Evolutionary conservation across 371 early-diverging fungal genomes (phyloP).

Genomic region (Mortierella sp.): DNA sequence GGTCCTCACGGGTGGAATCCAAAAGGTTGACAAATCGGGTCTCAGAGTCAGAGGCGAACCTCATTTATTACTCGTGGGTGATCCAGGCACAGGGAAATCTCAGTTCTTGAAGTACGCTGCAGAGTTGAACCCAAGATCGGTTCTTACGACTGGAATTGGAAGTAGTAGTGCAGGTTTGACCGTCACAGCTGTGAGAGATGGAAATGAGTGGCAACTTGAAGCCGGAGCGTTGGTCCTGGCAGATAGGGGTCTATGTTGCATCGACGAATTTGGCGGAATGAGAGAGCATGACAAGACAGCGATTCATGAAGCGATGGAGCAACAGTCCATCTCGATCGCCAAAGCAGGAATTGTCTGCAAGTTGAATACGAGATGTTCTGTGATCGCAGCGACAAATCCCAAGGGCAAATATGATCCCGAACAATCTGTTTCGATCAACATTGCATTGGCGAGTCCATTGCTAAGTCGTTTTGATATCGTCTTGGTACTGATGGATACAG

Average conservation of each 20-base stretch:
- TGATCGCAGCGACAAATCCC: slow-evolving; percentile 86
- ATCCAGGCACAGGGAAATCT: slow-evolving; percentile 90
- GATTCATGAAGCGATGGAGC: slow-evolving; percentile 91
- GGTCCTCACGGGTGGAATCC: slow-evolving; percentile 72
- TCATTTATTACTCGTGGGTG: slow-evolving; percentile 85
- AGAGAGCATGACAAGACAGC: slow-evolving; percentile 77
- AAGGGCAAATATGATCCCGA: slow-evolving; percentile 75
- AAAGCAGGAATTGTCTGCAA: slow-evolving; percentile 88
- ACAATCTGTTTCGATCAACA: slow-evolving; percentile 70
- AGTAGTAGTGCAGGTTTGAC: slow-evolving; percentile 87
- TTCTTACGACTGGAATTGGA: slow-evolving; percentile 86
- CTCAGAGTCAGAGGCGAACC: slow-evolving; percentile 80
- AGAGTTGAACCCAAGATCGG: slow-evolving; percentile 68
- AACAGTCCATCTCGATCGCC: slow-evolving; percentile 74
- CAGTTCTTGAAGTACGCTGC: slow-evolving; percentile 81
- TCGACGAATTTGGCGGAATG: slow-evolving; percentile 86
- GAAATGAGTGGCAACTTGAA: slow-evolving; percentile 80
- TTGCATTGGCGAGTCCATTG: slow-evolving; percentile 75
- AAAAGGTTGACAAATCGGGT: slow-evolving; percentile 61
- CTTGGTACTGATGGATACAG: slow-evolving; percentile 76
- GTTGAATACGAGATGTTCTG: slow-evolving; percentile 82
- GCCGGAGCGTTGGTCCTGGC: slow-evolving; percentile 86
- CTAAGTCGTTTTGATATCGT: slow-evolving; percentile 87
- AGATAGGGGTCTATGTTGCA: slow-evolving; percentile 83
- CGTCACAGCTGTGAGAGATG: slow-evolving; percentile 80